Evolutionary conservation across 768 basidiomycete genomes (phyloP).

Genomic region (Strobilomyces confusus): DNA sequence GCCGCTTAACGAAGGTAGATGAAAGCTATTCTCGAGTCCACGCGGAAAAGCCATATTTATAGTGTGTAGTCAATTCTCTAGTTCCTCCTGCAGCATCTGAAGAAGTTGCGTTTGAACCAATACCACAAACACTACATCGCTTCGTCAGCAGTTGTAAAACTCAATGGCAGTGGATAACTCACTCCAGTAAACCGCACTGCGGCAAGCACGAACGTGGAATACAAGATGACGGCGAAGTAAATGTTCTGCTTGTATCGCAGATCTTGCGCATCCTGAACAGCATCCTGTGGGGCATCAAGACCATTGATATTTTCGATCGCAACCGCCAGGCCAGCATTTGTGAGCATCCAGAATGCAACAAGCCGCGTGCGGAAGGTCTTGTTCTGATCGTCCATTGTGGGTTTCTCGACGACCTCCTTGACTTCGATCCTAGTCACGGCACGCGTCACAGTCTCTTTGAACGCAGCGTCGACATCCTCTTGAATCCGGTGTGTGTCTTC

Average conservation of each 20-base stretch:
- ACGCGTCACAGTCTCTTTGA: constrained; percentile 88
- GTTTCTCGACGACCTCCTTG: constrained; percentile 69
- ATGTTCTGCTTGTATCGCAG: constrained; percentile 48
- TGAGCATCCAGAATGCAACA: constrained; percentile 77
- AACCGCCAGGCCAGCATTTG: constrained; percentile 66
- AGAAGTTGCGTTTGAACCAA: constrained; percentile 79
- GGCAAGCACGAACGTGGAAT: constrained; percentile 72
- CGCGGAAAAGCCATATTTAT: constrained; percentile 17
- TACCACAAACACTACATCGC: constrained; percentile 67
- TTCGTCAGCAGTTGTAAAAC: constrained; percentile 1
- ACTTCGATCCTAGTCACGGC: constrained; percentile 72
- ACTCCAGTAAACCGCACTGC: constrained; percentile 74
- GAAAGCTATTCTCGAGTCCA: constrained; percentile 24
- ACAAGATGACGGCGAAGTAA: constrained; percentile 78
- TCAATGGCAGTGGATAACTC: constrained; percentile 29
- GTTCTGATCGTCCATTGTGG: constrained; percentile 85
- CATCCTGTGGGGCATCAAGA: constrained; percentile 38
- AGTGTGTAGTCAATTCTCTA: constrained; percentile 37
- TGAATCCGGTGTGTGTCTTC: constrained; percentile 81
- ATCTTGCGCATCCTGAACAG: constrained; percentile 36
- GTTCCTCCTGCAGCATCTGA: constrained; percentile 75
- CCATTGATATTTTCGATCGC: constrained; percentile 76
- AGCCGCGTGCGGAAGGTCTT: constrained; percentile 90
- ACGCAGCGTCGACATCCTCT: constrained; percentile 86
- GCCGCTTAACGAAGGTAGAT: constrained; percentile 32